phyloP scores from a whole-genome alignment of 2,329 filamentous ascomycete genomes.

The Cercospora citrullina region DNA sequence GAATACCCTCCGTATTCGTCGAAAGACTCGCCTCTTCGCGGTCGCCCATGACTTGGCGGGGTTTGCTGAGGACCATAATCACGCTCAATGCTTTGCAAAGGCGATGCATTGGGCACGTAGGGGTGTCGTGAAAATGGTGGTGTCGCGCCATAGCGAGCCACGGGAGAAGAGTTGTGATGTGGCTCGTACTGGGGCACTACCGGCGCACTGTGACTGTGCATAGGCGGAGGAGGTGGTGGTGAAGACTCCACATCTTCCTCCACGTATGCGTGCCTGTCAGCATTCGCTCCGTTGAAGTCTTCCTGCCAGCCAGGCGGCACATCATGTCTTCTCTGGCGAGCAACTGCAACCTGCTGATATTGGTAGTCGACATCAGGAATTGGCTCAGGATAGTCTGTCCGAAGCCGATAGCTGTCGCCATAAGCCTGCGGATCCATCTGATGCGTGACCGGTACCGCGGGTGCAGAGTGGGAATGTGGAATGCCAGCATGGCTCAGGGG shows the following conservation, averaged over 20 bases:
- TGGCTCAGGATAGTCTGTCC: slow-evolving; percentile 36
- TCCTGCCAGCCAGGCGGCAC: slow-evolving; percentile 34
- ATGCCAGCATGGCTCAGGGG: slow-evolving; percentile 35
- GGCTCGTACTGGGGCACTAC: slow-evolving; percentile 30
- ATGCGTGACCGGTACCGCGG: slow-evolving; percentile 55
- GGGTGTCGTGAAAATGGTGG: slow-evolving; percentile 31
- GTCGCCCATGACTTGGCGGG: slow-evolving; percentile 26
- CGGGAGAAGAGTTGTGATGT: slow-evolving; percentile 25
- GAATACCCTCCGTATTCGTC: slow-evolving; percentile 34
- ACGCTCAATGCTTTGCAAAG: slow-evolving; percentile 36
- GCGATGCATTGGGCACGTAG: slow-evolving; percentile 34
- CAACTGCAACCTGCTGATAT: slow-evolving; percentile 28
- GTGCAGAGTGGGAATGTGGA: slow-evolving; percentile 49
- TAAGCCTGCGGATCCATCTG: slow-evolving; percentile 46
- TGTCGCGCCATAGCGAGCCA: slow-evolving; percentile 25
- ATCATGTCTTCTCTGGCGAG: slow-evolving; percentile 31
- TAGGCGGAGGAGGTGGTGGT: slow-evolving; percentile 40
- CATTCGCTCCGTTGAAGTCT: slow-evolving; percentile 31
- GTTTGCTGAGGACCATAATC: slow-evolving; percentile 31
- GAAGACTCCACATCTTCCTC: slow-evolving; percentile 29
- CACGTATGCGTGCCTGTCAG: slow-evolving; percentile 24
- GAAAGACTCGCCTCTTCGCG: slow-evolving; percentile 33
- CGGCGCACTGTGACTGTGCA: slow-evolving; percentile 41
- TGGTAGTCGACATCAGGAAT: slow-evolving; percentile 39
- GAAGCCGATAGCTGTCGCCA: slow-evolving; percentile 34